Conservation (phyloP, 2,329 filamentous ascomycete genomes). For the Aspergillus fijiensis region DNA sequence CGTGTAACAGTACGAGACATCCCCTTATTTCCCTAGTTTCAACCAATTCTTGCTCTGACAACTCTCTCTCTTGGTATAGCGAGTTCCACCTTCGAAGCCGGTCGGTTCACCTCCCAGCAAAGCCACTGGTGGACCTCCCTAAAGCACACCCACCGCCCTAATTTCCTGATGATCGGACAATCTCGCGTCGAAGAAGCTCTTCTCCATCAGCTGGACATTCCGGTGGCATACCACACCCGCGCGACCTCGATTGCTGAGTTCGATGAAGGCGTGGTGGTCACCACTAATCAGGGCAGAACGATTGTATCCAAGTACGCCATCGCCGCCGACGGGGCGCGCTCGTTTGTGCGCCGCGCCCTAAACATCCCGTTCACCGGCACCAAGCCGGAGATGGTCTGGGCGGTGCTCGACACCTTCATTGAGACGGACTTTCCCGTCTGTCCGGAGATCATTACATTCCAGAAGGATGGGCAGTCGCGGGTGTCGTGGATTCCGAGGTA, state of each 20-base stretch:
- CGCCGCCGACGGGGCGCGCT: conserved; percentile 7
- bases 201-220: too few relatives aligned
- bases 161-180: conserved; percentile 10
- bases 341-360: conserved; percentile 1
- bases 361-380: conserved; percentile 6
- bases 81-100: conserved; percentile 8
- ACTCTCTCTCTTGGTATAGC: background rate
- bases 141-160: conserved; percentile 6
- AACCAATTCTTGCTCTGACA: too few relatives aligned
- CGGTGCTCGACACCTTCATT: background rate
- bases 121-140: conserved; percentile 10
- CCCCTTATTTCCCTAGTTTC: too few relatives aligned
- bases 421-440: too few relatives aligned
- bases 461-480: too few relatives aligned
- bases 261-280: too few relatives aligned
- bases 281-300: background rate
- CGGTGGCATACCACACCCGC: too few relatives aligned
- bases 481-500: too few relatives aligned
- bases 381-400: conserved; percentile 10
- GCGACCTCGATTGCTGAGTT: too few relatives aligned
- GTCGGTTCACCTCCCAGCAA: conserved; percentile 7
- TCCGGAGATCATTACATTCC: too few relatives aligned
- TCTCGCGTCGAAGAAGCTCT: conserved; percentile 3
- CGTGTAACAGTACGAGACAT: too few relatives aligned
- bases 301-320: conserved; percentile 2